A percentile compares a stretch with the other conserved stretches of the same genome.
Conservation (phyloP, 108 stramenopile species). For the Phaeodactylum tricornutum region DNA sequence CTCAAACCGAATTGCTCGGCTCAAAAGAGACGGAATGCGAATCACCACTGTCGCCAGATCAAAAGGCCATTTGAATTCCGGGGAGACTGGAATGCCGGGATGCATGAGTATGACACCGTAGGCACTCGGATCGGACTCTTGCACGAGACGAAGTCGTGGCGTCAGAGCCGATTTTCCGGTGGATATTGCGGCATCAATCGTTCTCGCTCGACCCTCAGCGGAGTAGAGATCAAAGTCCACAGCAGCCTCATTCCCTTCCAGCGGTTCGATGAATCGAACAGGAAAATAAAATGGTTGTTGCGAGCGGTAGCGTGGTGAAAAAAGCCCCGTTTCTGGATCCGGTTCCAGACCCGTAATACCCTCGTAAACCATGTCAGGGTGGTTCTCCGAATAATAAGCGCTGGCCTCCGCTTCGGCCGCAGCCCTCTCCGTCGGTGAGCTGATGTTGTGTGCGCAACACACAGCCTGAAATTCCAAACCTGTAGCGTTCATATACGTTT, state of each 20-base stretch:
- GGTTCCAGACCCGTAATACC: conserved; percentile 19
- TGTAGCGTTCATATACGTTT: conserved; percentile 18
- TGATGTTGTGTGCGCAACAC: conserved; percentile 11
- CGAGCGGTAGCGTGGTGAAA: background rate
- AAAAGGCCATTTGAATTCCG: conserved; percentile 8
- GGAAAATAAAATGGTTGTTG: conserved; percentile 8
- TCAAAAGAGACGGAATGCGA: conserved; percentile 16
- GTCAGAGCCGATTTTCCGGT: conserved; percentile 11
- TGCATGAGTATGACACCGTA: conserved; percentile 20
- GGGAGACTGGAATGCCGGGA: conserved; percentile 7
- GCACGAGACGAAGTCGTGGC: conserved; percentile 7
- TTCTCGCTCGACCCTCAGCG: background rate
- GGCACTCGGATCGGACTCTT: conserved; percentile 5
- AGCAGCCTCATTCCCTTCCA: conserved; percentile 32
- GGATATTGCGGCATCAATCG: conserved; percentile 1
- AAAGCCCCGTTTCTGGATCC: background rate
- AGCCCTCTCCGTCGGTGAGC: conserved; percentile 17
- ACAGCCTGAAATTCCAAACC: conserved; percentile 25
- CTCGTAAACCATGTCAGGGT: conserved; percentile 17
- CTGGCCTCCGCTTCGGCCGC: conserved; percentile 17
- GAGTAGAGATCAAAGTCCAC: conserved; percentile 25
- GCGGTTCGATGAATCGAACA: conserved; percentile 31
- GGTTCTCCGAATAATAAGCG: conserved; percentile 13
- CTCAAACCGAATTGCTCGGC: background rate
- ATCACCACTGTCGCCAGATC: conserved; percentile 19